A percentile compares a stretch with the other conserved stretches of the same genome.
Conservation (phyloP, 805 yeast genomes). For the Grigorovia jiainica region DNA sequence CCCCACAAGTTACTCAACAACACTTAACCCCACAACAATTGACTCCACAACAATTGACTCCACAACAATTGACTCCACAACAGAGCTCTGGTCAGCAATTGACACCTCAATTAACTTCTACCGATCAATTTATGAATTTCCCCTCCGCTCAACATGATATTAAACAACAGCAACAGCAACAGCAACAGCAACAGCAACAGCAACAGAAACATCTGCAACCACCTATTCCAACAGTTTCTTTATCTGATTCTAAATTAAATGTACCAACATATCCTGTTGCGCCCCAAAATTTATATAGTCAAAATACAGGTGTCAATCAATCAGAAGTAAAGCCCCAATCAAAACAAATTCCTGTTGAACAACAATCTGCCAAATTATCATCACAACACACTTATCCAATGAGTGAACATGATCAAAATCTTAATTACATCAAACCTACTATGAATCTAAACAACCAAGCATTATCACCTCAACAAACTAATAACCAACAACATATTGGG, state of each 20-base stretch:
- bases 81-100: background rate
- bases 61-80: background rate
- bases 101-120: slow-evolving; percentile 11
- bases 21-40: background rate
- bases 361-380: background rate
- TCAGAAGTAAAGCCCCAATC: background rate
- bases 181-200: slow-evolving; percentile 7
- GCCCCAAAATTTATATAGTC: background rate
- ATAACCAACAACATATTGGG: slow-evolving; percentile 4
- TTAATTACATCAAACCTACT: background rate
- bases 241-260: too few species aligned
- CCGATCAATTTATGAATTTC: slow-evolving; percentile 8
- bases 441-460: background rate
- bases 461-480: background rate
- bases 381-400: slow-evolving; percentile 3
- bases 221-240: too few species aligned
- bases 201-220: slow-evolving; percentile 5
- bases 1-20: background rate
- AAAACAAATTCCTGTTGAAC: slow-evolving; percentile 1
- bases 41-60: background rate
- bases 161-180: slow-evolving; percentile 10
- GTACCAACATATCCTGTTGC: background rate
- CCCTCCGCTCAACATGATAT: slow-evolving; percentile 4
- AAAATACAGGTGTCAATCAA: background rate
- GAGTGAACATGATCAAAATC: background rate